Base-by-base conservation (phyloP, 108 stramenopile species). In the Nannochloropsis gaditana region DNA sequence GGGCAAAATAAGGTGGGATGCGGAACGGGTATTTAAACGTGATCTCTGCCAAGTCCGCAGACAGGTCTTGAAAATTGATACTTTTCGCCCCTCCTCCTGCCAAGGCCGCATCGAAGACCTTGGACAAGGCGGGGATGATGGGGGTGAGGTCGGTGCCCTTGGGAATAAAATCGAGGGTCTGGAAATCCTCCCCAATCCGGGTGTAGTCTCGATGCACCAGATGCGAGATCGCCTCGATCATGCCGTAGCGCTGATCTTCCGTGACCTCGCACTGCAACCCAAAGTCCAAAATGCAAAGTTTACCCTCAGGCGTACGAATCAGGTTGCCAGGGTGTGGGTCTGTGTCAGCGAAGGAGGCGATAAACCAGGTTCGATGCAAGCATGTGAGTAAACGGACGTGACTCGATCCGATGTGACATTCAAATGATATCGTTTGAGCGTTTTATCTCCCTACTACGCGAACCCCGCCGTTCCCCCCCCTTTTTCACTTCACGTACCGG, bases 221-320 rank as follows among this genome's bases (percentile, higher is more conserved):
- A 87, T 97, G 97, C 9, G 94, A 95, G 89, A 97, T 95, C 5
- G 97, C 96, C 88, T 96, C 95, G 42, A 97, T 94, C 96, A 97
- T 97, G 42, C 95, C 95, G 82, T 95, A 95, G 88, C 94, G 94
- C 86, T 96, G 95, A 89, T 96, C 93, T 59, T 96, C 95, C 3
- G 95, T 95, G 15, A 97, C 86, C 84, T 96, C 93, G 31, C 96
- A 95, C 96, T 96, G 95, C n/a, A 97, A 88, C 6, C 97, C 97
- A 87, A 96, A 97, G 89, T 97, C 97, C 9, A 97, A 87, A 85
- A 97, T 96, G 21, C 93, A 93, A 21, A 97, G 91, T 88, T 95
- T 93, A 9, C 97, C 97, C 80, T 96, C 95, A 11, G 84, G 90
- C 5, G 95, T 95, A 44, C 96, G 87, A 92, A 97, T 93, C 94